Conservation (phyloP, 805 yeast genomes). For the Pichia paraexigua region DNA sequence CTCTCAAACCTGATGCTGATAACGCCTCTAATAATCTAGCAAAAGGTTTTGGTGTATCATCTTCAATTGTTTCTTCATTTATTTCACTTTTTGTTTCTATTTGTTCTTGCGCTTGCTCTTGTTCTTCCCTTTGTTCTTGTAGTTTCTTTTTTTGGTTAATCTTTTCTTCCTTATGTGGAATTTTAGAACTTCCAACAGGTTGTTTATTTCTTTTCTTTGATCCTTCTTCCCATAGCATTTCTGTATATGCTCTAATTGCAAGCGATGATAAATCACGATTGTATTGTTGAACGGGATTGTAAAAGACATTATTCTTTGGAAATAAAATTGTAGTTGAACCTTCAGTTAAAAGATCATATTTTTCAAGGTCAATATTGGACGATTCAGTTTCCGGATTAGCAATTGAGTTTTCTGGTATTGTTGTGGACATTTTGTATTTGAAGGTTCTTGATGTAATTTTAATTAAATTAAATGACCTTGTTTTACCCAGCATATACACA, state of each 20-base stretch:
- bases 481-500: background rate
- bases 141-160: background rate
- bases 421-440: background rate
- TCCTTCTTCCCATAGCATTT: constrained; percentile 40
- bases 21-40: constrained; percentile 79
- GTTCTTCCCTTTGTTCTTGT: constrained; percentile 11
- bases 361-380: constrained; percentile 14
- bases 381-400: background rate
- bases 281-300: constrained; percentile 94
- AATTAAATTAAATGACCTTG: background rate
- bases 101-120: constrained; percentile 3
- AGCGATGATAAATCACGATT: constrained; percentile 84
- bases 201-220: constrained; percentile 24
- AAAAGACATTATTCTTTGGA: constrained; percentile 84
- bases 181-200: constrained; percentile 13
- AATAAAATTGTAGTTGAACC: constrained; percentile 80
- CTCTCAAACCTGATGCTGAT: constrained; percentile 92
- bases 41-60: constrained; percentile 30
- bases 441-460: background rate
- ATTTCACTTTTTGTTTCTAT: constrained; percentile 11
- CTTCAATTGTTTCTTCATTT: constrained; percentile 5
- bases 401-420: background rate
- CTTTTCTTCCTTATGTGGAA: constrained; percentile 13
- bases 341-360: constrained; percentile 41
- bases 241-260: constrained; percentile 82